phyloP scores from a whole-genome alignment of 768 basidiomycete genomes.

The Lentinula boryana region DNA sequence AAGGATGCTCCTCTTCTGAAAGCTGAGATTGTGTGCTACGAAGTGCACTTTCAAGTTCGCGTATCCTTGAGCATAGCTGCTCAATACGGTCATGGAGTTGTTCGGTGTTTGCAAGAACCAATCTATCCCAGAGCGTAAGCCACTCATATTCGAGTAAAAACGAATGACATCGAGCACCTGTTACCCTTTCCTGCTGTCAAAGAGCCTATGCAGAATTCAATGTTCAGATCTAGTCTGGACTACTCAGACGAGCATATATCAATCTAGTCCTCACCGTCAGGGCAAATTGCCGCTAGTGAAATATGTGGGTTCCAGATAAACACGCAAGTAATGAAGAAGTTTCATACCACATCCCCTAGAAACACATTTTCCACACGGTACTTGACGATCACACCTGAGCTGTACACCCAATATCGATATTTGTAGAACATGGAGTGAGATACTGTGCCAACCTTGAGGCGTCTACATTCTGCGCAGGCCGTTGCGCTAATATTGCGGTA shows the following conservation, averaged over 20 bases:
- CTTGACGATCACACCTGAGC: constrained; percentile 62
- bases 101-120: constrained; percentile 63
- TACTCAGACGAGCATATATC: neutral
- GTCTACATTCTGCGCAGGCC: neutral
- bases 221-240: neutral
- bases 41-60: constrained; percentile 56
- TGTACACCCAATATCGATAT: constrained; percentile 23
- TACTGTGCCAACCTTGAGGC: neutral
- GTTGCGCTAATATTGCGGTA: neutral
- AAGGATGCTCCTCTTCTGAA: constrained; percentile 44
- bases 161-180: constrained; percentile 25
- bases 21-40: constrained; percentile 39
- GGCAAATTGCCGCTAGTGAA: constrained; percentile 47
- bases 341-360: constrained; percentile 57
- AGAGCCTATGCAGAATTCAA: constrained; percentile 29
- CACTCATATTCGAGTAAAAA: neutral
- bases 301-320: neutral
- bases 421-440: neutral
- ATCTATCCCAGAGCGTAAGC: constrained; percentile 21
- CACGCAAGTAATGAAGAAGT: neutral
- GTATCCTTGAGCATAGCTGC: constrained; percentile 45
- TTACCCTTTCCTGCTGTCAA: constrained; percentile 58
- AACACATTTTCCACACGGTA: constrained; percentile 75
- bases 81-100: constrained; percentile 67
- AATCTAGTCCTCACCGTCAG: constrained; percentile 47